Evolutionary conservation across 2,329 filamentous ascomycete genomes (phyloP).

Genomic region (Cadophora sp.): DNA sequence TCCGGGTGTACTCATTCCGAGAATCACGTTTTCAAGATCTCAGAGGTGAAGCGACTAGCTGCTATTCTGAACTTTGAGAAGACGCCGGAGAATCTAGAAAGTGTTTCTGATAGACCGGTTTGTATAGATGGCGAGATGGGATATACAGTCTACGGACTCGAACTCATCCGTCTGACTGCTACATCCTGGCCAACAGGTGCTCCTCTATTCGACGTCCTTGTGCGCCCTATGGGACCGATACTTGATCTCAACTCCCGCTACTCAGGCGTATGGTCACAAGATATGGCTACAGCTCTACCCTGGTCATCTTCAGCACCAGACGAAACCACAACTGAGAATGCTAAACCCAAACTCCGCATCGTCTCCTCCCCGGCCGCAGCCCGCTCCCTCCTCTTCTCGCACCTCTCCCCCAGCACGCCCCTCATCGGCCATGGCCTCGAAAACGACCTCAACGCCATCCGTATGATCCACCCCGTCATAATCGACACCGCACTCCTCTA

Average conservation of each 20-base stretch:
- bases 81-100: constrained; percentile 71
- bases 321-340: constrained; percentile 33
- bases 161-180: constrained; percentile 88
- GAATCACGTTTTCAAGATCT: constrained; percentile 88
- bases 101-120: constrained; percentile 65
- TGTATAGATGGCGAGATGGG: constrained; percentile 98
- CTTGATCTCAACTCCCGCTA: constrained; percentile 92
- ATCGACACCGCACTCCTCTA: constrained; percentile 88
- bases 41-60: constrained; percentile 77
- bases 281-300: constrained; percentile 72
- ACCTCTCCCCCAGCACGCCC: constrained; percentile 78
- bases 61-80: constrained; percentile 78
- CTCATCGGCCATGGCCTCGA: constrained; percentile 93
- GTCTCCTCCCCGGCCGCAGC: constrained; percentile 78
- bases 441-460: constrained; percentile 88
- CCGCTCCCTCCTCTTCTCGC: constrained; percentile 76
- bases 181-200: constrained; percentile 84
- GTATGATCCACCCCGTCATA: constrained; percentile 83
- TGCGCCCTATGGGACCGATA: constrained; percentile 82
- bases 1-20: constrained; percentile 74
- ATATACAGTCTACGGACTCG: constrained; percentile 86
- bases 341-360: constrained; percentile 65
- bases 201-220: constrained; percentile 81
- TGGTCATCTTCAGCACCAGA: constrained; percentile 49
- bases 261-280: constrained; percentile 83